Evolutionary conservation across 2,329 filamentous ascomycete genomes (phyloP).

Genomic region (Penicillium palitans): DNA sequence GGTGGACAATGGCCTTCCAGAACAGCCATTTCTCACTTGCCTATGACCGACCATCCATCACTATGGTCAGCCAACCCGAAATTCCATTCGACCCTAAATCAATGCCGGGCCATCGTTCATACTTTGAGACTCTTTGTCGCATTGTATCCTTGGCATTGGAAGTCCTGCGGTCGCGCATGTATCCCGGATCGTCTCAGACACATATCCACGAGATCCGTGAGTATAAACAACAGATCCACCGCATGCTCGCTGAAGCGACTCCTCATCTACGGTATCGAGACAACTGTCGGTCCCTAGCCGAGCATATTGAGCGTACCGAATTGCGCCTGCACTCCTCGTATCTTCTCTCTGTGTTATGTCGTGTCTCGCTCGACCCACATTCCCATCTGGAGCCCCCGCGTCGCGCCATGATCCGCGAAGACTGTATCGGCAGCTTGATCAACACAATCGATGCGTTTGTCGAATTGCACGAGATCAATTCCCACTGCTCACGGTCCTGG

Average conservation of each 20-base stretch:
- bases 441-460: conserved; percentile 58
- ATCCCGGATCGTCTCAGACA: conserved; percentile 49
- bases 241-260: conserved; percentile 57
- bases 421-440: conserved; percentile 55
- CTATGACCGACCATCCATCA: conserved; percentile 57
- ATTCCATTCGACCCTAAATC: conserved; percentile 52
- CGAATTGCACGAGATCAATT: conserved; percentile 47
- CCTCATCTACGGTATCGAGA: conserved; percentile 55
- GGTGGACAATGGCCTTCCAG: conserved; percentile 61
- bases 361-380: conserved; percentile 51
- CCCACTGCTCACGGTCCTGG: conserved; percentile 44
- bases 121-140: conserved; percentile 58
- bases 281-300: conserved; percentile 38
- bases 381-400: conserved; percentile 43
- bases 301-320: conserved; percentile 60
- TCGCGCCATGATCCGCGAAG: conserved; percentile 45
- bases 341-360: conserved; percentile 59
- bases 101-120: conserved; percentile 53
- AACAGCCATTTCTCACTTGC: conserved; percentile 62
- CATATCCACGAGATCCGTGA: conserved; percentile 55
- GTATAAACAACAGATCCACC: conserved; percentile 56
- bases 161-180: conserved; percentile 55
- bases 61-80: conserved; percentile 51
- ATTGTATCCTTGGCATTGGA: conserved; percentile 54
- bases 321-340: conserved; percentile 63